Percentiles rank a stretch among this genome's conserved stretches.
Evolutionary conservation across 257 asterid species (phyloP).

Genomic region (Solanum tarapatanum): DNA sequence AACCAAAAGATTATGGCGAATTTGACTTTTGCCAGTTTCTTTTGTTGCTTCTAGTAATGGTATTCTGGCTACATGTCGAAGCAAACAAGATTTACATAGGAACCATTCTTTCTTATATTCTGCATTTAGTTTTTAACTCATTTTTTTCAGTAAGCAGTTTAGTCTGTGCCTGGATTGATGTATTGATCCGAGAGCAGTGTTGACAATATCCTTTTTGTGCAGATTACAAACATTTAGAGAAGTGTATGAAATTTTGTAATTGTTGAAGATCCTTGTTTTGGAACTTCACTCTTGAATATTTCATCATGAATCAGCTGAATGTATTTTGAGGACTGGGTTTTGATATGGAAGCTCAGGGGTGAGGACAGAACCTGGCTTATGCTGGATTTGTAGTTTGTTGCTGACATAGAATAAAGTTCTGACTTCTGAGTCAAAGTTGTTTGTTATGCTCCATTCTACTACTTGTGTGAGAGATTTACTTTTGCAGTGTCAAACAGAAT

Average conservation of each 20-base stretch:
- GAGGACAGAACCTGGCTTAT: slow-evolving; percentile 23
- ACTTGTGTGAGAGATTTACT: not conserved
- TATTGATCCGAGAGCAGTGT: slow-evolving; percentile 33
- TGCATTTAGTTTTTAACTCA: not conserved
- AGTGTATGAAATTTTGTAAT: slow-evolving; percentile 27
- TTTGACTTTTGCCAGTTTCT: slow-evolving; percentile 9
- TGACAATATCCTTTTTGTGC: slow-evolving; percentile 56
- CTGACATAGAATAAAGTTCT: not conserved
- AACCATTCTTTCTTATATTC: not conserved
- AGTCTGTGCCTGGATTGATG: slow-evolving; percentile 23
- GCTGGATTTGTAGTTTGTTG: not conserved
- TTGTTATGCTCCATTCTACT: not conserved
- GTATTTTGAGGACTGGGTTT: slow-evolving; percentile 18
- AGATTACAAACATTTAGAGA: slow-evolving; percentile 41
- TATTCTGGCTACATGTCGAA: not conserved
- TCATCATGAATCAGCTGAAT: slow-evolving; percentile 14
- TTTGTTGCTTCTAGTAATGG: slow-evolving; percentile 4
- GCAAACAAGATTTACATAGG: not conserved
- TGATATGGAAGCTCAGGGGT: slow-evolving; percentile 21
- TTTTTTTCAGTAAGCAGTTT: not conserved
- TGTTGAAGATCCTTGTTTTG: slow-evolving; percentile 27
- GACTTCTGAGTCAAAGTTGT: not conserved
- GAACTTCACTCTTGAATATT: slow-evolving; percentile 28
- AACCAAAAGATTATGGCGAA: not conserved
- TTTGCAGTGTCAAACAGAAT: not conserved